A percentile compares a stretch with the other conserved stretches of the same genome.
phyloP scores from a whole-genome alignment of 2,329 filamentous ascomycete species.

The Cephalotrichum gorgonifer region DNA sequence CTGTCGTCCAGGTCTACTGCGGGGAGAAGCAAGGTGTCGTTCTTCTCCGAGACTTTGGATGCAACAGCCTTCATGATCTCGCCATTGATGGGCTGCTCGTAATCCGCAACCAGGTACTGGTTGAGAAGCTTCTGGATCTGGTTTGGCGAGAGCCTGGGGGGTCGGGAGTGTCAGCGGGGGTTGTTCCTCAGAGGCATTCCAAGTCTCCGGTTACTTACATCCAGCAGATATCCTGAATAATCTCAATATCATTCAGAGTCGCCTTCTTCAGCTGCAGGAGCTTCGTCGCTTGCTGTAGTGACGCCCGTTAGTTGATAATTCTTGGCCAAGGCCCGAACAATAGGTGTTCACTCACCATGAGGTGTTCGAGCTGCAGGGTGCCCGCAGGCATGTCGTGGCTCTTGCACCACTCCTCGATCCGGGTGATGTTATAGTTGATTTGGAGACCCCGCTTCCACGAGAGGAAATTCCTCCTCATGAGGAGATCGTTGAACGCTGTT shows the following conservation, averaged over 20 bases:
- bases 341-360: slow-evolving; percentile 57
- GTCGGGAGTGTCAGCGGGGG: neutral
- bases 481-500: slow-evolving; percentile 93
- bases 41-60: slow-evolving; percentile 94
- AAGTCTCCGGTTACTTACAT: slow-evolving; percentile 62
- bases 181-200: neutral
- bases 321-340: neutral
- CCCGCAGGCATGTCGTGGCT: slow-evolving; percentile 99
- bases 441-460: slow-evolving; percentile 98
- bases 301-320: neutral
- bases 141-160: slow-evolving; percentile 77
- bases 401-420: slow-evolving; percentile 99
- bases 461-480: slow-evolving; percentile 97
- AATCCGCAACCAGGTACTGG: slow-evolving; percentile 96
- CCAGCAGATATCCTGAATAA: slow-evolving; percentile 99
- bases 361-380: slow-evolving; percentile 90
- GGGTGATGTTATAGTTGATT: slow-evolving; percentile 99
- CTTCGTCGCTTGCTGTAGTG: slow-evolving; percentile 80
- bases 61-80: slow-evolving; percentile 99
- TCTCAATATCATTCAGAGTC: slow-evolving; percentile 97
- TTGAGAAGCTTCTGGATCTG: slow-evolving; percentile 98
- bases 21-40: slow-evolving; percentile 83
- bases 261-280: slow-evolving; percentile 97
- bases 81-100: slow-evolving; percentile 98
- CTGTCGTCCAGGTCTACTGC: slow-evolving; percentile 99